phyloP scores from a whole-genome alignment of 148 eudicot species.

The Camellia japonica region DNA sequence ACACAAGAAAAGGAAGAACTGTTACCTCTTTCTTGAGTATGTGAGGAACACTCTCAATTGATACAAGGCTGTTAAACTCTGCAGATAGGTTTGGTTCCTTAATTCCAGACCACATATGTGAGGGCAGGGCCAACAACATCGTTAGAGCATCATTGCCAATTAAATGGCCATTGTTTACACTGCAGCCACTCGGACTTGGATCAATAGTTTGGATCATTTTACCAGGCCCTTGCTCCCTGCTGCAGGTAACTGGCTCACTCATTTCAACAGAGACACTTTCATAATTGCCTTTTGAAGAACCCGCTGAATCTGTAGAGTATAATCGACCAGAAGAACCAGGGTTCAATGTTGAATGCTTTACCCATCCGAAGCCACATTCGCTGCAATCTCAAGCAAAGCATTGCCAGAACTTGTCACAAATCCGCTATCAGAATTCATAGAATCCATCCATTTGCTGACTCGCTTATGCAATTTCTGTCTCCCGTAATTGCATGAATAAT shows the following conservation, averaged over 20 bases:
- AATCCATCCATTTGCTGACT: neutral
- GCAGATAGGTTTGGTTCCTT: neutral
- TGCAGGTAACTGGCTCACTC: too few species aligned
- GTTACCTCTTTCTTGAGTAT: neutral
- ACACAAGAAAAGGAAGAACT: neutral
- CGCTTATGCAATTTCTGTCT: neutral
- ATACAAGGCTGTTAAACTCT: neutral
- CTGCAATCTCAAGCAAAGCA: neutral
- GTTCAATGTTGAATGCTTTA: neutral
- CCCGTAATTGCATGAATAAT: neutral
- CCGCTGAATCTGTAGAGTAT: neutral
- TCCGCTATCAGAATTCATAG: neutral
- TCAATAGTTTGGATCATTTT: too few species aligned
- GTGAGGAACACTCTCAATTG: neutral
- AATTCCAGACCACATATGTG: slow-evolving; percentile 1
- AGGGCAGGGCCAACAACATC: neutral
- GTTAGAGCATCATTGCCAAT: neutral
- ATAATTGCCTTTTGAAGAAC: neutral
- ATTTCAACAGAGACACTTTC: too few species aligned
- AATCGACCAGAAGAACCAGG: neutral
- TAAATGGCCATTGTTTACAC: neutral
- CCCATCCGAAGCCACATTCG: neutral
- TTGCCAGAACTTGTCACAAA: neutral
- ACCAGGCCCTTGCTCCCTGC: too few species aligned
- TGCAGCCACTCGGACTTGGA: too few species aligned